A percentile compares a stretch with the other conserved stretches of the same genome.
phyloP scores from a whole-genome alignment of 371 early-diverging fungal genomes.

The Apophysomyces elegans region DNA sequence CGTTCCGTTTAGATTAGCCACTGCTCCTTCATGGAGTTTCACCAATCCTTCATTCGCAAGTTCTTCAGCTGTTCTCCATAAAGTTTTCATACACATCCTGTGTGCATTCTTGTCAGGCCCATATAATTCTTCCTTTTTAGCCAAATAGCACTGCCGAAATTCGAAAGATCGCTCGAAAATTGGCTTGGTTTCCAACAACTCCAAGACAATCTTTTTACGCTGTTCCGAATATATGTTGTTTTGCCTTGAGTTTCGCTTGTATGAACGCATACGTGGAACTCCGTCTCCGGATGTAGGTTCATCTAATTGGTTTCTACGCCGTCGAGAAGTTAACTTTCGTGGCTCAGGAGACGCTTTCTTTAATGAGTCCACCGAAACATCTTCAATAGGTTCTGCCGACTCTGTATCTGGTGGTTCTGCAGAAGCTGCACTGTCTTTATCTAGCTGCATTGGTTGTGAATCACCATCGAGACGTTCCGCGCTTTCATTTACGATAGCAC shows the following conservation, averaged over 20 bases:
- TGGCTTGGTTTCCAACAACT: constrained; percentile 20
- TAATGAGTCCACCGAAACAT: background rate
- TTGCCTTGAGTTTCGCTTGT: background rate
- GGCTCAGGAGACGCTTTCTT: background rate
- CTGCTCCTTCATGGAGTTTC: background rate
- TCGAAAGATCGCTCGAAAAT: constrained; percentile 23
- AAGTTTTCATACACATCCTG: constrained; percentile 21
- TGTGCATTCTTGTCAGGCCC: background rate
- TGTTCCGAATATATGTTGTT: constrained; percentile 25
- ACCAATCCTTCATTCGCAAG: constrained; percentile 18
- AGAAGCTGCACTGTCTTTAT: background rate
- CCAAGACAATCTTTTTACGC: constrained; percentile 26
- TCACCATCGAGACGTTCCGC: background rate
- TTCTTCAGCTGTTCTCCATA: constrained; percentile 18
- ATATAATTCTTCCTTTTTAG: constrained; percentile 13
- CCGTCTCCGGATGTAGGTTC: background rate
- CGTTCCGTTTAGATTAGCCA: constrained; percentile 14
- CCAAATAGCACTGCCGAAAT: background rate
- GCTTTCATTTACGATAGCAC: background rate
- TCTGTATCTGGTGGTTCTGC: background rate
- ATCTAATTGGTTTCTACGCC: background rate
- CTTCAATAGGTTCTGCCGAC: no score
- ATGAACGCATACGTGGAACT: background rate
- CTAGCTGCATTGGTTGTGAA: background rate
- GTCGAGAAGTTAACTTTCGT: background rate